Evolutionary conservation across 805 yeast genomes (phyloP), one percentile per base, ranked within the genome.

Genomic region (Yamadazyma sp.): DNA sequence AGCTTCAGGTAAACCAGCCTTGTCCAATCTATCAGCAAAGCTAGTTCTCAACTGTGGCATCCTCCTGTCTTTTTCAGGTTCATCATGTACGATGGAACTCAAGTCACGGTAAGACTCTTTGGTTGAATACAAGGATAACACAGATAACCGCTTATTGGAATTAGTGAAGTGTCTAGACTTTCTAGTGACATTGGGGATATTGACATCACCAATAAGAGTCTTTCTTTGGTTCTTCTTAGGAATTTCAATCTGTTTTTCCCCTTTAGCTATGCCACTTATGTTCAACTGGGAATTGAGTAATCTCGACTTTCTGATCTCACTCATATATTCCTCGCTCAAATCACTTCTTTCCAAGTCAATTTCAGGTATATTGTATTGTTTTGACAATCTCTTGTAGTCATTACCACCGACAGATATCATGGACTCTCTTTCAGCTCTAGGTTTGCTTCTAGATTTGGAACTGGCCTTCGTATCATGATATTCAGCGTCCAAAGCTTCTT

Each of bases 91-190:
- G 30, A 67, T 54, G 2, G 64, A 56, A 42, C 73, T 75, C 51
- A 82, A 65, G 52, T 83, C 81, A 26, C 73, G 74, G 47, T 74
- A 81, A 0, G 87, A 80, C 31, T 73, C 77, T 44, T 74, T 78
- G 3, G 89, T 78, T 1, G 90, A 82, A 49, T 81, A 80, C 59
- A 82, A 64, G 0, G 89, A 81, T 28, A 84, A 57, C n/a, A 84
- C 84, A 21, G 87, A 80, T 37, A 82, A 64, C 53, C 93, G 73
- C 59, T 80, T 84, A 52, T 78, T 78, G 5, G 80, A 75, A 39
- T 71, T 71, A 24, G 82, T 71, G 53, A 80, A 80, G 39, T 76
- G 68, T 50, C 76, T 73, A 2, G 87, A 81, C 49, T 76, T 75
- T 57, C 89, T 76, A 0, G 89, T 76, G 23, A 83, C 86, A 44